A percentile compares a stretch with the other conserved stretches of the same genome.
phyloP scores from a whole-genome alignment of 192 early-diverging fungal genomes.

The Phlyctochytrium arcticum region DNA sequence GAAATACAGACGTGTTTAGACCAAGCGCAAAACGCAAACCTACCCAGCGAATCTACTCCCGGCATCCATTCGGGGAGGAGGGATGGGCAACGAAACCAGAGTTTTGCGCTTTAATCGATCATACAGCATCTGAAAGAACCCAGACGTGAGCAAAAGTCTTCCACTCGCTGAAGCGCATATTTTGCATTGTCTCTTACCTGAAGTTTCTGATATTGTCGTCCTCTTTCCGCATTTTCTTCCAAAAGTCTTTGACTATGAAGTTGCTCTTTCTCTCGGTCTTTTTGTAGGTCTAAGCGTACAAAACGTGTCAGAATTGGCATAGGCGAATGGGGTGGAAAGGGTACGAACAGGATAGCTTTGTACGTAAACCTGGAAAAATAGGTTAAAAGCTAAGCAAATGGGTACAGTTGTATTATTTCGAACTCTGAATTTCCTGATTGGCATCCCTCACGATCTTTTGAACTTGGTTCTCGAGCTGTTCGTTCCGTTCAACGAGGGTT shows the following conservation, averaged over 20 bases:
- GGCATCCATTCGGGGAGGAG: too few species aligned
- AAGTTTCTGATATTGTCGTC: slow-evolving; percentile 40
- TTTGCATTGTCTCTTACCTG: too few species aligned
- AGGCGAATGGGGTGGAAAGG: not conserved
- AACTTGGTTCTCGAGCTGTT: slow-evolving; percentile 31
- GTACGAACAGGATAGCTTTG: slow-evolving; percentile 29
- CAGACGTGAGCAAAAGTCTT: not conserved
- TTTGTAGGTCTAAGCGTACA: slow-evolving; percentile 11
- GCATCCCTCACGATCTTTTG: slow-evolving; percentile 38
- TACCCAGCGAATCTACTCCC: too few species aligned
- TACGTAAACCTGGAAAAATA: not conserved
- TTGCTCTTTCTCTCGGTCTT: slow-evolving; percentile 38
- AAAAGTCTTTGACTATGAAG: slow-evolving; percentile 32
- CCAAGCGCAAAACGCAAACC: too few species aligned
- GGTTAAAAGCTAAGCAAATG: not conserved
- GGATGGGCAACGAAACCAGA: too few species aligned
- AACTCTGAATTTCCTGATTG: slow-evolving; percentile 40
- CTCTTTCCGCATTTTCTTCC: slow-evolving; percentile 38
- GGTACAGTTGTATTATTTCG: not conserved
- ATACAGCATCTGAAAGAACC: slow-evolving; percentile 26
- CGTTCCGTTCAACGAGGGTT: slow-evolving; percentile 33
- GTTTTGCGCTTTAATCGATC: slow-evolving; percentile 39
- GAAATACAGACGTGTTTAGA: too few species aligned
- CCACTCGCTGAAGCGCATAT: not conserved
- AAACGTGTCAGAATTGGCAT: not conserved